Evolutionary conservation across 495 filamentous ascomycete species (phyloP), one percentile per base, ranked within the genome.

Genomic region (Aspergillus nanangensis): DNA sequence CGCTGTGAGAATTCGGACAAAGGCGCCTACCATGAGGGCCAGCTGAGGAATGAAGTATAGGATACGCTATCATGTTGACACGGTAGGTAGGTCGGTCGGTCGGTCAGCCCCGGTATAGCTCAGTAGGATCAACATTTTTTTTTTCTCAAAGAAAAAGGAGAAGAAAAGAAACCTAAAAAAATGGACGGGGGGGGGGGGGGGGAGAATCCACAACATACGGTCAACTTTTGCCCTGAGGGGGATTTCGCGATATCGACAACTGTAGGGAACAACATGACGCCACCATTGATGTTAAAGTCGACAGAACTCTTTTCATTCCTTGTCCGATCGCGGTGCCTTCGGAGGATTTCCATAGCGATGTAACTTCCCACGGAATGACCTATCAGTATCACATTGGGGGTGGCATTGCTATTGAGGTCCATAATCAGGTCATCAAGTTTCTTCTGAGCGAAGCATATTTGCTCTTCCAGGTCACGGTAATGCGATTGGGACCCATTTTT

Each of bases 321-420:
- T 15, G 24, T 24, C 5, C 48, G 36, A 29, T 70, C 58, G 9
- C 66, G 57, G 34, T 81, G 74, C 14, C 77, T 69, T 27, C 80
- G 66, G 21, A 88, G 70, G 7, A 88, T 60, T 64, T 93, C 88
- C 51, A 91, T 74, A n/a, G 79, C 62, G 8, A 95, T 84, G 58
- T 87, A 94, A 0, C 79, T 66, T 18, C 89, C 89, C 2, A 95
- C 86, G 0, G 88, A 92, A 59, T 95, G 89, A 1, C 87, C 89
- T 21, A 94, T 80, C 5, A 97, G 70, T 18, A 95, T 76, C 2
- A 95, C 76, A 31, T 76, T 29, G 56, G 59, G 21, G 20, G 39
- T 17, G 19, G n/a, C 5, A 3, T n/a, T 21, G 7, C 35, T n/a
- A 4, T 8, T 2, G 3, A 2, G 17, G 11, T 24, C 33, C 2